These are phyloP conservation scores for Suillus occidentalis DNA, from an alignment of 768 basidiomycete species.

Conservation along the genomic window DNA sequence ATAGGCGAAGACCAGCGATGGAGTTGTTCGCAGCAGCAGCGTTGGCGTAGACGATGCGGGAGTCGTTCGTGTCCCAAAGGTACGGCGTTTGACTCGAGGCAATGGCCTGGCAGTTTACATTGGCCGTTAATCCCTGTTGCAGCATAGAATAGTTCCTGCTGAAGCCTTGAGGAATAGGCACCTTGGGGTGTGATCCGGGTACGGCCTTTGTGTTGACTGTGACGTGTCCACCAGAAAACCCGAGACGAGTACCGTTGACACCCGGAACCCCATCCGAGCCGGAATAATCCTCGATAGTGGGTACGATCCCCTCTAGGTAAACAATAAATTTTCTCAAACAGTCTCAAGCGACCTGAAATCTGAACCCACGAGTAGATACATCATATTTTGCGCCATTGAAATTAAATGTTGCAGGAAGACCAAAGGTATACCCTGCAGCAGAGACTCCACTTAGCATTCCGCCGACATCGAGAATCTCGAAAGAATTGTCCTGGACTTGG, in stretches of 20 bases:
- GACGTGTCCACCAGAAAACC: conserved; percentile 7
- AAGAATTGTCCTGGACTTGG: conserved; percentile 16
- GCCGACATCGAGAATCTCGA: conserved; percentile 12
- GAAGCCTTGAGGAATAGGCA: not conserved
- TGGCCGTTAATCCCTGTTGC: conserved; percentile 9
- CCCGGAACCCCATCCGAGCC: conserved; percentile 1
- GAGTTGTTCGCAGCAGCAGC: not conserved
- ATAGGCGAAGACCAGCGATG: not conserved
- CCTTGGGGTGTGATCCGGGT: not conserved
- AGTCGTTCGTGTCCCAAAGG: not conserved
- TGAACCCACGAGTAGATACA: conserved; percentile 6
- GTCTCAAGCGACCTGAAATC: not conserved
- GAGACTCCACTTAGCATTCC: conserved; percentile 18
- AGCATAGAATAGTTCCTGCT: conserved; percentile 3
- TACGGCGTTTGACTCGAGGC: not conserved
- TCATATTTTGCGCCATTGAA: conserved; percentile 22
- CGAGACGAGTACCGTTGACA: not conserved
- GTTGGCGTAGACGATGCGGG: not conserved
- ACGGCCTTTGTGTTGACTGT: not conserved
- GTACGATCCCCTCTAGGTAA: conserved; percentile 5
- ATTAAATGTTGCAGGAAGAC: conserved; percentile 10
- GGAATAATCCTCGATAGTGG: conserved; percentile 1
- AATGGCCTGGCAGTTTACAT: not conserved
- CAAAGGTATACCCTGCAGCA: conserved; percentile 12
- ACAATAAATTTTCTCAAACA: not conserved